These are phyloP conservation scores for Phytopythium helicoides DNA, from an alignment of 352 stramenopile species.

Conservation along the genomic window DNA sequence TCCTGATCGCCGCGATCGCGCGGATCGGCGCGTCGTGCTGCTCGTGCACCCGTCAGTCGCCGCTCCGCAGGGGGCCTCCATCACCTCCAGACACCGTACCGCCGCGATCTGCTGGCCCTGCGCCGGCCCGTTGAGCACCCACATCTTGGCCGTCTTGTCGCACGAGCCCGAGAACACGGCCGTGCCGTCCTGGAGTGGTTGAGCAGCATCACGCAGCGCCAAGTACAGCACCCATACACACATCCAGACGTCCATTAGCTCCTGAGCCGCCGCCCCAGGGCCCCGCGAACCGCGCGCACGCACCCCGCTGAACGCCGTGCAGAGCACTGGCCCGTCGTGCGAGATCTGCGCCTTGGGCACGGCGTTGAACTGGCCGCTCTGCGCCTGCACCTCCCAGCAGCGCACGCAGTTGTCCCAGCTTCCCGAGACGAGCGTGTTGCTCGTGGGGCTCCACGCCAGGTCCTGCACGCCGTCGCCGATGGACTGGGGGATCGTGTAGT, in stretches of 20 bases:
- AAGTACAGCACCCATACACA: background rate
- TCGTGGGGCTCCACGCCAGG: slow-evolving; percentile 70
- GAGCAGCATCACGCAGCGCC: too few relatives aligned
- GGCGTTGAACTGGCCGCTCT: slow-evolving; percentile 67
- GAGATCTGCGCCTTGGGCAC: slow-evolving; percentile 82
- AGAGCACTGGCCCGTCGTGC: slow-evolving; percentile 90
- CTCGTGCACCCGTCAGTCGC: too few relatives aligned
- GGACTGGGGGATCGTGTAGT: slow-evolving; percentile 67
- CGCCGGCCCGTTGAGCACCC: slow-evolving; percentile 76
- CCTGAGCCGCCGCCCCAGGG: background rate
- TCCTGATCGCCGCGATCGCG: slow-evolving; percentile 82
- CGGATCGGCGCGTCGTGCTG: slow-evolving; percentile 93
- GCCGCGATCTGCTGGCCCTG: slow-evolving; percentile 79
- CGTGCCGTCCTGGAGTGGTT: slow-evolving; percentile 91
- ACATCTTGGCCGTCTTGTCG: slow-evolving; percentile 97
- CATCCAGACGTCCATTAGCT: background rate
- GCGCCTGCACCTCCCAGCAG: slow-evolving; percentile 82
- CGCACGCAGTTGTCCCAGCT: slow-evolving; percentile 85
- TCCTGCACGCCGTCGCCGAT: slow-evolving; percentile 78
- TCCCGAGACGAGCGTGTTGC: slow-evolving; percentile 71
- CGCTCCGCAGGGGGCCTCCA: too few relatives aligned
- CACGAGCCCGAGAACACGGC: slow-evolving; percentile 92
- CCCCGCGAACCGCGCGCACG: slow-evolving; percentile 4
- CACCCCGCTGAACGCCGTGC: slow-evolving; percentile 88
- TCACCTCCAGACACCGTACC: too few relatives aligned